Conservation (phyloP, 2,329 filamentous ascomycete species). For the Cadophora sp. region DNA sequence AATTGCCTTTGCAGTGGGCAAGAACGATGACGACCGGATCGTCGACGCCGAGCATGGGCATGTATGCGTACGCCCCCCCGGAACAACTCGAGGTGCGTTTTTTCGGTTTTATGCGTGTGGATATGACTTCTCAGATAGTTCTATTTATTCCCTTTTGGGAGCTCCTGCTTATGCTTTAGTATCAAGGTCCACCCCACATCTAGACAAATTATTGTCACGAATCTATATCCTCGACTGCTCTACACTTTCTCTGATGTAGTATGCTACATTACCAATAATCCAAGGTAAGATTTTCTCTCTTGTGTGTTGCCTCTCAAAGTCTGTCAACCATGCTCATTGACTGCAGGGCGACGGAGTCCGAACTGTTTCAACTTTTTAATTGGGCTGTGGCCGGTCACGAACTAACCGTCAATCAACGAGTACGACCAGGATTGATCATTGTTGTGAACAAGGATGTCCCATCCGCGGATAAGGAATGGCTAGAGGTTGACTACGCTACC, state of each 20-base stretch:
- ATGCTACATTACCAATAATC: constrained; percentile 19
- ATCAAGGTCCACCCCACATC: background rate
- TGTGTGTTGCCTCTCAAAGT: background rate
- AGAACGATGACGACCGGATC: background rate
- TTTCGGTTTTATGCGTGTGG: no score
- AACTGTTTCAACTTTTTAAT: constrained; percentile 12
- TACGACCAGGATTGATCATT: constrained; percentile 16
- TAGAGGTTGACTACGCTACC: constrained; percentile 18
- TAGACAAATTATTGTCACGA: background rate
- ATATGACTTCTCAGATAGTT: no score
- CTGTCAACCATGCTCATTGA: no score
- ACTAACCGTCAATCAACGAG: constrained; percentile 18
- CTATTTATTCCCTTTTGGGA: no score
- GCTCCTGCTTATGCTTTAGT: no score
- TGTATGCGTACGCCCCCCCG: no score
- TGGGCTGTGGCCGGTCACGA: constrained; percentile 18
- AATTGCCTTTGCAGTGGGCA: constrained; percentile 9
- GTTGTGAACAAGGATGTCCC: constrained; percentile 18
- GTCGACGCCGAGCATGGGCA: background rate
- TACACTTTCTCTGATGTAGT: constrained; percentile 24
- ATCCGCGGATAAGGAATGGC: constrained; percentile 10
- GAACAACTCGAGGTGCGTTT: no score
- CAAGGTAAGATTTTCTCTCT: constrained; percentile 11
- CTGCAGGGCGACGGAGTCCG: no score
- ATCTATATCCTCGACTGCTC: constrained; percentile 19